These are phyloP conservation scores for Puccinia hordei DNA, from an alignment of 1,284 basidiomycete species.

Conservation along the genomic window DNA sequence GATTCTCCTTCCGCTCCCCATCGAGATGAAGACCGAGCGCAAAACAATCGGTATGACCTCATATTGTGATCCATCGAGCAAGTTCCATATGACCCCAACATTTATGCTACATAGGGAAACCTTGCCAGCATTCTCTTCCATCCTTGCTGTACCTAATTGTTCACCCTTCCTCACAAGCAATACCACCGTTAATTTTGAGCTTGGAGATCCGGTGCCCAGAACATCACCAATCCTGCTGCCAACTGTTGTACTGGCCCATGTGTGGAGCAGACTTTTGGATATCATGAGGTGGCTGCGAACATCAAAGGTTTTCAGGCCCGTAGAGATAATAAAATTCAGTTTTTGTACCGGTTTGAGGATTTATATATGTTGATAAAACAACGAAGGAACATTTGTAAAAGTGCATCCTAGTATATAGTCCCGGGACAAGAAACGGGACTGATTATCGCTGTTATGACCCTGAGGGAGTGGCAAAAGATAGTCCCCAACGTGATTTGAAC, in stretches of 20 bases:
- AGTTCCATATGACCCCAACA: background rate
- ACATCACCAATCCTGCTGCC: background rate
- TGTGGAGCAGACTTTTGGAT: too few relatives aligned
- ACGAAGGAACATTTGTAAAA: too few relatives aligned
- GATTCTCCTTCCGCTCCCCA: conserved; percentile 47
- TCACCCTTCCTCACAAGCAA: background rate
- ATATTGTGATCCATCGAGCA: conserved; percentile 21
- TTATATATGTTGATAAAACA: too few relatives aligned
- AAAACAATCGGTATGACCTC: conserved; percentile 37
- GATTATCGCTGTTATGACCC: too few relatives aligned
- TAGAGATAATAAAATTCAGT: too few relatives aligned
- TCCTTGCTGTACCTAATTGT: background rate
- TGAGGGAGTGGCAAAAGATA: background rate
- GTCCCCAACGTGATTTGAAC: conserved; percentile 43
- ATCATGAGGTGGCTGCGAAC: too few relatives aligned
- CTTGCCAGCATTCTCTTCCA: background rate
- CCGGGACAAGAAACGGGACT: too few relatives aligned
- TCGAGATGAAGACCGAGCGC: conserved; percentile 26
- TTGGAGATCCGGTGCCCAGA: background rate
- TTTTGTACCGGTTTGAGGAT: too few relatives aligned
- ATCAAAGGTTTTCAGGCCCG: too few relatives aligned
- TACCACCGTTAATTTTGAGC: background rate
- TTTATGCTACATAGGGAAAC: background rate
- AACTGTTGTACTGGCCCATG: background rate
- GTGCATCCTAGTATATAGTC: too few relatives aligned